phyloP scores from a whole-genome alignment of 208 protist genomes.

The Trypanosoma vivax region DNA sequence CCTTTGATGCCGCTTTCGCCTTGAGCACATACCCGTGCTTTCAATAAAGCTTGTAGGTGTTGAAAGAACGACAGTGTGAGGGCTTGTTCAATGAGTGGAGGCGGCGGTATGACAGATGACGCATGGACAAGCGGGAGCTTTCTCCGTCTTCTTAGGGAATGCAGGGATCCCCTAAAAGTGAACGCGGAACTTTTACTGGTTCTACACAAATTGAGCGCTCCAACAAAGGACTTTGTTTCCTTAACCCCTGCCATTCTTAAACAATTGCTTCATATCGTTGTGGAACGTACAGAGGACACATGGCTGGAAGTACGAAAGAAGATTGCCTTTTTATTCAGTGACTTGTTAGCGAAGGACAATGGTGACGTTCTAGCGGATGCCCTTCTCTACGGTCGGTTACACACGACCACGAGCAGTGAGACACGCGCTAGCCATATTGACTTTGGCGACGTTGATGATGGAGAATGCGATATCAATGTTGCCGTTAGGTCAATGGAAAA shows the following conservation, averaged over 20 bases:
- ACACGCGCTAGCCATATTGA: constrained; percentile 7
- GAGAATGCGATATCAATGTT: not conserved
- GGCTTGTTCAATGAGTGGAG: not conserved
- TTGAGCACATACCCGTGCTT: too few relatives aligned
- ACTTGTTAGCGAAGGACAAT: constrained; percentile 18
- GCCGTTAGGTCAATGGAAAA: constrained; percentile 7
- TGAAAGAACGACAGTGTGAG: not conserved
- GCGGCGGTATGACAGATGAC: not conserved
- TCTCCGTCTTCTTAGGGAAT: constrained; percentile 2
- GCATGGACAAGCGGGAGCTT: not conserved
- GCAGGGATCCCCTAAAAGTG: not conserved
- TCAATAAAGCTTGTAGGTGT: too few relatives aligned
- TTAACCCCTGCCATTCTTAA: constrained; percentile 11
- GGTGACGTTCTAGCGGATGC: constrained; percentile 31
- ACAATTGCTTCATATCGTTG: constrained; percentile 13
- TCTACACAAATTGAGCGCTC: not conserved
- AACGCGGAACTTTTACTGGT: constrained; percentile 5
- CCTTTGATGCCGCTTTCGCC: too few relatives aligned
- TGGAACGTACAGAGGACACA: constrained; percentile 13
- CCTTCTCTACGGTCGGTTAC: constrained; percentile 22
- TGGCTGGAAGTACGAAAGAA: constrained; percentile 30
- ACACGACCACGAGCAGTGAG: constrained; percentile 11
- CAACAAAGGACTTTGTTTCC: not conserved
- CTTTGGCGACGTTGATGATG: not conserved
- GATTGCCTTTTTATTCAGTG: constrained; percentile 30